Evolutionary conservation across 2,329 filamentous ascomycete species (phyloP).

Genomic region (Coniochaeta ligniaria): DNA sequence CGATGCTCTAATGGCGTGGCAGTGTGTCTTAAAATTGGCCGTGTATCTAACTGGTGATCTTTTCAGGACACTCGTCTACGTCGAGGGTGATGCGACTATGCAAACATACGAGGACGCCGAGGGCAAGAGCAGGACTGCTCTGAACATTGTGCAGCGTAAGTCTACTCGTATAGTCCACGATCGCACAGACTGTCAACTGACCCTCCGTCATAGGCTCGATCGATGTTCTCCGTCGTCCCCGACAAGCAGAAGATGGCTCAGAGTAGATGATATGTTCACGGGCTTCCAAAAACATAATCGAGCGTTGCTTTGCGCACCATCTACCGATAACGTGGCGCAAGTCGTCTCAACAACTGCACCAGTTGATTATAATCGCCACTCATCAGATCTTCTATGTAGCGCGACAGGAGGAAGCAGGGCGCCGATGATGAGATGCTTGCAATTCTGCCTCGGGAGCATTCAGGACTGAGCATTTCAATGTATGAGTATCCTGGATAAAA

Average conservation of each 20-base stretch:
- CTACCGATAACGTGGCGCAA: not conserved
- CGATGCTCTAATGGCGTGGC: not conserved
- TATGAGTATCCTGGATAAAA: not conserved
- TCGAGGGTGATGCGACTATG: constrained; percentile 77
- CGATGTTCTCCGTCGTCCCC: not conserved
- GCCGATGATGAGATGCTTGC: not conserved
- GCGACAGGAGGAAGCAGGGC: not conserved
- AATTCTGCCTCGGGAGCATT: not conserved
- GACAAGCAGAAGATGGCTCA: not conserved
- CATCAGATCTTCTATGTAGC: not conserved
- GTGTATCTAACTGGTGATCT: constrained; percentile 8
- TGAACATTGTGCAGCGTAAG: constrained; percentile 79
- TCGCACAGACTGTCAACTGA: not conserved
- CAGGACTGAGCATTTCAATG: not conserved
- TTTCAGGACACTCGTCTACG: constrained; percentile 64
- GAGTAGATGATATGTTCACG: not conserved
- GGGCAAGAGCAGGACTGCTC: constrained; percentile 53
- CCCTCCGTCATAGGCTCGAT: not conserved
- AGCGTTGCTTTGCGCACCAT: not conserved
- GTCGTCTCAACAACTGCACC: not conserved
- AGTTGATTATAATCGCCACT: not conserved
- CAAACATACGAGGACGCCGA: constrained; percentile 60
- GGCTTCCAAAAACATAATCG: not conserved
- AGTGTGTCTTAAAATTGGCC: not conserved
- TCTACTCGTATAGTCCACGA: constrained; percentile 10